Base-by-base conservation (phyloP, 2,329 filamentous ascomycete species). In the Cladosporium sp. region DNA sequence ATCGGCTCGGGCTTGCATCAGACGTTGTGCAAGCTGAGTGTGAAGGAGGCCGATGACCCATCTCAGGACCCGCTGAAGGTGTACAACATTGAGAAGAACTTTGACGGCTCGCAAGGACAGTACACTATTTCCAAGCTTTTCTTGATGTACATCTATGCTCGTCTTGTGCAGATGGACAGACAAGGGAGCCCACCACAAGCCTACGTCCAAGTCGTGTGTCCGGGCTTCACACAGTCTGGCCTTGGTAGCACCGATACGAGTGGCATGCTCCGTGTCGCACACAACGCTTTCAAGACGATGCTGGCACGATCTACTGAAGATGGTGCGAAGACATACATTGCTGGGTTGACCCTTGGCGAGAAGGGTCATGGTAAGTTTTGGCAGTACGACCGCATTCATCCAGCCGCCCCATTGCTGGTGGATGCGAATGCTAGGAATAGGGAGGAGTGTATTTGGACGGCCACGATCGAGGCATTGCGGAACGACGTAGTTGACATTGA, bases 121-220 rank as follows among this genome's bases (percentile, higher is more conserved):
- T 65, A 65, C 55, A 47, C 14, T 36, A 52, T 61, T 37, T 62
- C 63, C 14, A 63, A 66, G 40, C 56, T 65, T 12, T 66, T 62
- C 59, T 34, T 36, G 20, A 51, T 51, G 47, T 51, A 51, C 34
- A 15, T 22, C 47, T 45, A 45, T 20, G 42, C 42, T 14, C 42
- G 20, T 9, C 20, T 45, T 14, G n/a, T 19, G 11, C n/a, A 45
- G n/a, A 45, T 25, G 42, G 42, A n/a, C 20, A 4, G 14, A 11
- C 19, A 11, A 2, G 17, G 17, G 15, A 14, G 38, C 38, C 4
- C 8, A 25, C 20, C 9, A n/a, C 20, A 20, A 25, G 42, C 20
- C 3, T 45, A 45, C 19, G 42, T 45, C 42, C 42, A 45, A 22
- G 42, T 45, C 11, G 38, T 40, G 38, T 40, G 38, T 40, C 38